phyloP scores from a whole-genome alignment of 2,329 filamentous ascomycete genomes.

The Penicillium sp. region DNA sequence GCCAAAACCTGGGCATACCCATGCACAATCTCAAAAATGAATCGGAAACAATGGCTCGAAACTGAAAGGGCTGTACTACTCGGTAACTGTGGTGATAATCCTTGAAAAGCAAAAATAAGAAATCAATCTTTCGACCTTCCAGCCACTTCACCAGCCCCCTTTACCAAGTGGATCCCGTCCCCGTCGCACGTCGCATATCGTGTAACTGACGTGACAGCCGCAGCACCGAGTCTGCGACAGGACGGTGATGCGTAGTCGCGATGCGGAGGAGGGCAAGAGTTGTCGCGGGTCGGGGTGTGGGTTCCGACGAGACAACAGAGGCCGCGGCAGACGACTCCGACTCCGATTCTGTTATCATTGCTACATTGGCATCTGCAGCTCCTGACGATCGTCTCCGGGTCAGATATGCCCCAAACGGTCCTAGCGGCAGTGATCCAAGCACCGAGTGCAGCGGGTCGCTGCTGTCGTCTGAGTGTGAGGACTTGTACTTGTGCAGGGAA shows the following conservation, averaged over 20 bases:
- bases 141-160: neutral
- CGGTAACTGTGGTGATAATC: neutral
- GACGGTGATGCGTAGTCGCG: constrained; percentile 28
- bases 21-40: neutral
- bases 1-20: neutral
- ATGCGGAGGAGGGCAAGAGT: constrained; percentile 23
- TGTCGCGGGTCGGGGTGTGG: constrained; percentile 9
- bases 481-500: neutral
- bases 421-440: constrained; percentile 15
- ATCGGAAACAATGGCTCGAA: no score
- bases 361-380: constrained; percentile 4
- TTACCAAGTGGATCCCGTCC: constrained; percentile 17
- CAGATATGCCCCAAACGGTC: constrained; percentile 6
- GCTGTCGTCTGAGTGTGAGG: neutral
- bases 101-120: neutral
- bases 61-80: neutral
- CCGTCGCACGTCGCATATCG: constrained; percentile 19
- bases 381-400: constrained; percentile 11
- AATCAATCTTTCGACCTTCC: neutral
- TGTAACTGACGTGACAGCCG: constrained; percentile 26
- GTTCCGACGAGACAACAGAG: neutral
- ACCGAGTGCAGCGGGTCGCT: constrained; percentile 11
- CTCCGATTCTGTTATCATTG: constrained; percentile 2
- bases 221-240: constrained; percentile 27
- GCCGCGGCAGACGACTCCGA: constrained; percentile 10